These are phyloP conservation scores for Aspergillus ostianus DNA, from an alignment of 495 filamentous ascomycete species.

Conservation along the genomic window DNA sequence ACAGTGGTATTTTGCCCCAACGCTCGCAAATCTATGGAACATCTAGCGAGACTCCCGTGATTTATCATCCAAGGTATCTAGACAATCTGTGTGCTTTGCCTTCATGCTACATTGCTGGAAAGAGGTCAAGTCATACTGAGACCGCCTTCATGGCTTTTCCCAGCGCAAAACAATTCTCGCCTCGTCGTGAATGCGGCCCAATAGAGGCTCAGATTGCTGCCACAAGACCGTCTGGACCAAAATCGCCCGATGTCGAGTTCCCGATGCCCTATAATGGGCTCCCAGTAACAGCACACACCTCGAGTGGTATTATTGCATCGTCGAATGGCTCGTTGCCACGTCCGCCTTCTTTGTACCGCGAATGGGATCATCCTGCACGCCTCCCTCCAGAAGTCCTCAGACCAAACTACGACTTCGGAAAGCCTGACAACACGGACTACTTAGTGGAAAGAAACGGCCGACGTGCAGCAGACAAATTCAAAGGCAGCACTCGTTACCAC, in stretches of 20 bases:
- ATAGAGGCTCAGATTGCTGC: constrained; percentile 29
- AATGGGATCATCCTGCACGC: constrained; percentile 37
- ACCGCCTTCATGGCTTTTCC: constrained; percentile 19
- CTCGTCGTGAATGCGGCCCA: constrained; percentile 29
- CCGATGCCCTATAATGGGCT: constrained; percentile 31
- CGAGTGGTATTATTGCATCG: constrained; percentile 40
- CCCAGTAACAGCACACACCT: constrained; percentile 26
- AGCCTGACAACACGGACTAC: constrained; percentile 39
- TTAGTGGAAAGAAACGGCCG: constrained; percentile 40
- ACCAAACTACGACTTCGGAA: constrained; percentile 33
- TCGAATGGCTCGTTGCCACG: constrained; percentile 32
- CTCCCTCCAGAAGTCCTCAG: constrained; percentile 34
- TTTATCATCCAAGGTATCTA: constrained; percentile 48
- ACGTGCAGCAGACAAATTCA: constrained; percentile 42
- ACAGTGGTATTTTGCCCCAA: constrained; percentile 34
- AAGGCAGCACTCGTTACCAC: constrained; percentile 51
- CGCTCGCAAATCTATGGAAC: constrained; percentile 33
- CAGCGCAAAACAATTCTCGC: constrained; percentile 37
- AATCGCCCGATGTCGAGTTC: constrained; percentile 34
- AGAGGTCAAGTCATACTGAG: constrained; percentile 15
- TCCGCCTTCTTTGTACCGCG: constrained; percentile 31
- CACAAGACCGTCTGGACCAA: constrained; percentile 19
- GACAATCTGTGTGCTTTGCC: constrained; percentile 16
- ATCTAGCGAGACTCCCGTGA: constrained; percentile 33
- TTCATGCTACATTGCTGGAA: constrained; percentile 6